Conservation (phyloP, 1,284 basidiomycete genomes). For the Athelia psychrophila region DNA sequence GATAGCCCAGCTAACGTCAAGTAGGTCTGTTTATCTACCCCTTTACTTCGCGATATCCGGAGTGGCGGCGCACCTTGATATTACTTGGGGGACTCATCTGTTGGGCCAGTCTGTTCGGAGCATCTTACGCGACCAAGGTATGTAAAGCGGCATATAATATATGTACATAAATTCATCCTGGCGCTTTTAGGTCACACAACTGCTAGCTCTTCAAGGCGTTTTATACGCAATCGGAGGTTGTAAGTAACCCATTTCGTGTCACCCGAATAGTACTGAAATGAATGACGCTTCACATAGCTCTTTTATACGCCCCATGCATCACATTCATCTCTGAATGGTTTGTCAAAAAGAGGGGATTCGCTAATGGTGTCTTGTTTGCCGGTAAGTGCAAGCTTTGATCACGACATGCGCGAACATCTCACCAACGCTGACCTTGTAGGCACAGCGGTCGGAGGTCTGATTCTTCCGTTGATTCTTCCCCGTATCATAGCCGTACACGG, state of each 20-base stretch:
- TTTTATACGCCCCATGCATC: conserved; percentile 33
- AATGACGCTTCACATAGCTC: conserved; percentile 16
- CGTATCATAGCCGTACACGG: conserved; percentile 25
- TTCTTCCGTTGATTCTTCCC: conserved; percentile 32
- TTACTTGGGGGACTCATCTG: conserved; percentile 29
- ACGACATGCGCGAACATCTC: too few relatives aligned
- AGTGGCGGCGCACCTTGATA: conserved; percentile 22
- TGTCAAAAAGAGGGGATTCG: conserved; percentile 33
- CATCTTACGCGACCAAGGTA: conserved; percentile 32
- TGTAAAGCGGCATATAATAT: too few relatives aligned
- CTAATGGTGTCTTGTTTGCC: conserved; percentile 39
- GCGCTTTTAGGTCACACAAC: conserved; percentile 30
- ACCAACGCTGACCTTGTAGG: too few relatives aligned
- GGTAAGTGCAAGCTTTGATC: conserved; percentile 21
- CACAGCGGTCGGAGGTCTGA: conserved; percentile 26
- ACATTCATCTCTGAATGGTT: conserved; percentile 44
- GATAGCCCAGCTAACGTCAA: neutral
- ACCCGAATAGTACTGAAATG: too few relatives aligned
- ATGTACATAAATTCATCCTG: too few relatives aligned
- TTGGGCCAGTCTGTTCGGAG: conserved; percentile 28
- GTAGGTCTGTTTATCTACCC: conserved; percentile 24
- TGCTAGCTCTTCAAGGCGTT: conserved; percentile 35
- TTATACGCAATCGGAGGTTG: conserved; percentile 36
- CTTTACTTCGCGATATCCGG: conserved; percentile 26
- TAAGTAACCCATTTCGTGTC: conserved; percentile 14